Evolutionary conservation across 2,329 filamentous ascomycete genomes (phyloP), one percentile per base, ranked within the genome.

Genomic region (Colletotrichum incanum): DNA sequence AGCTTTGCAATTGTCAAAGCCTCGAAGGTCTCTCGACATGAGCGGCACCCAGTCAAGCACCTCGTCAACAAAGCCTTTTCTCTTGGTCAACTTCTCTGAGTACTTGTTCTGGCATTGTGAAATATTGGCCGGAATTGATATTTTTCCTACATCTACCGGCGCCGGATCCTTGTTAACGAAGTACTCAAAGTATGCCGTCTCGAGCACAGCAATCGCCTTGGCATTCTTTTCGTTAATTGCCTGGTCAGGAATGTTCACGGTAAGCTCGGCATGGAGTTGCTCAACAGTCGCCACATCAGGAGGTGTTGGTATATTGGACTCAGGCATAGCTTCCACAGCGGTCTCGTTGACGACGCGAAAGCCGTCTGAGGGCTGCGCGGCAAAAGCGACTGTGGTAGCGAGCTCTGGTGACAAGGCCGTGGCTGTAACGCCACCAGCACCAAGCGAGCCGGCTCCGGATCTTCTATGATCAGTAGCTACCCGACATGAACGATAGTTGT

Each of bases 101-200:
- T 56, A 65, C 49, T 43, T 39, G 8, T 39, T 66, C 18, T 47
- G 23, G n/a, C 71, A 71, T 26, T 26, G 34, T 2, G 67, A 62
- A 5, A 65, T 58, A 18, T 20, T 58, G 6, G 61, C 16, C 2
- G 67, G 61, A 9, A 73, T 71, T 2, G 47, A 23, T 5, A 70
- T 6, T 16, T 20, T 61, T 5, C 66, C 66, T 16, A 56, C 5
- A 26, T 73, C 71, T 3, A 73, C 71, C 5, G 67, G 66, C 4
- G 66, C 67, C 16, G 62, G 67, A 5, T 66, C 61, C 7, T 50
- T 60, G 8, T 61, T 66, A 47, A 52, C 61, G n/a, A 73, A 73
- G 43, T 71, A 73, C 34, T 73, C 61, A 9, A 73, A 71, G 12
- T 70, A 71, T 2, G 67, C 71, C 20, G 71, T 71, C 55, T 73